phyloP scores from a whole-genome alignment of 805 yeast species.

The Candida maltosa region DNA sequence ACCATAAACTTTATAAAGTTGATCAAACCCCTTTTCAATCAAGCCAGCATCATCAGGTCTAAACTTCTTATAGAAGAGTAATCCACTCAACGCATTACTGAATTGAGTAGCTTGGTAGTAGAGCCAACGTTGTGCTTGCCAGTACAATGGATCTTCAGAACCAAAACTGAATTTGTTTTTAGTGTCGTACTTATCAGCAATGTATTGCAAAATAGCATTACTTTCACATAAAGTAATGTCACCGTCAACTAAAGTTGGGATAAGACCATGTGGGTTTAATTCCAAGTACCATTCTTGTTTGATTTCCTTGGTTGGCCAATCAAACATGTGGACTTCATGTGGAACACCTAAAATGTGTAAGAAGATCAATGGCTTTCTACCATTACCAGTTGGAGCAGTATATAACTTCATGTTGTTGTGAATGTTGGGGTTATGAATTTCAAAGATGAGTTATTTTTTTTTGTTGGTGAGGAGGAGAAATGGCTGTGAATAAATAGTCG shows the following conservation, averaged over 20 bases:
- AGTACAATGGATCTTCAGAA: constrained; percentile 16
- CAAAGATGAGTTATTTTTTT: too few relatives aligned
- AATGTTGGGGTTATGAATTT: too few relatives aligned
- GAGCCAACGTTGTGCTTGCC: constrained; percentile 3
- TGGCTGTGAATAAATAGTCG: too few relatives aligned
- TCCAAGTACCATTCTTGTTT: constrained; percentile 56
- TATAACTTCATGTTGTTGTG: too few relatives aligned
- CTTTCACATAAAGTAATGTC: constrained; percentile 47
- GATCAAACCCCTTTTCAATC: not conserved
- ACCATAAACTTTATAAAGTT: not conserved
- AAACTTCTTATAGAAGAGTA: not conserved
- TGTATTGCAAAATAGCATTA: constrained; percentile 56
- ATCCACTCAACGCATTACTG: not conserved
- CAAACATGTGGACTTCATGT: constrained; percentile 1
- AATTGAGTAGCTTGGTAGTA: constrained; percentile 4
- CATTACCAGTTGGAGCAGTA: constrained; percentile 7
- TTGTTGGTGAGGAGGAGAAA: too few relatives aligned
- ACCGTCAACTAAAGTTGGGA: constrained; percentile 50
- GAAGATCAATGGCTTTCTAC: constrained; percentile 3
- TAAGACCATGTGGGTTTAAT: constrained; percentile 58
- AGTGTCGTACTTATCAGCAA: constrained; percentile 57
- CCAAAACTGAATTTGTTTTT: constrained; percentile 43
- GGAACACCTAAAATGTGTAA: constrained; percentile 2
- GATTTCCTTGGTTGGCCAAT: constrained; percentile 6
- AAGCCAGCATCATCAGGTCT: too few relatives aligned